Evolutionary conservation across 1,284 basidiomycete species (phyloP).

Genomic region (Malassezia vespertilionis): DNA sequence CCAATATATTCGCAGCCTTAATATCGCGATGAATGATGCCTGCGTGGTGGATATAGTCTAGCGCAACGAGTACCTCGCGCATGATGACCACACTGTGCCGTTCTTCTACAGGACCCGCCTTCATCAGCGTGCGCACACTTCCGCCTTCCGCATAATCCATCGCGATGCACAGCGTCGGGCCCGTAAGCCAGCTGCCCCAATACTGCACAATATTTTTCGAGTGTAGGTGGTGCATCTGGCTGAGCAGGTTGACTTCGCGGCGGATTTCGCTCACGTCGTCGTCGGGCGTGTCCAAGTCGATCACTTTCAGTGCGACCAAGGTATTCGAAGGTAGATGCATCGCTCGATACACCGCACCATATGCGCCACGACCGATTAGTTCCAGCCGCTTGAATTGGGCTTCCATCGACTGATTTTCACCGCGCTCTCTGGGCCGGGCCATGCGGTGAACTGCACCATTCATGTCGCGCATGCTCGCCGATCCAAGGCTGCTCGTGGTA

Average conservation of each 20-base stretch:
- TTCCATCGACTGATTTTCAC: constrained; percentile 18
- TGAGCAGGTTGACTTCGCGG: constrained; percentile 82
- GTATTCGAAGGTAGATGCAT: constrained; percentile 70
- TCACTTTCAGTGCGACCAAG: constrained; percentile 89
- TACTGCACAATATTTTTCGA: constrained; percentile 87
- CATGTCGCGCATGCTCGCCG: no score
- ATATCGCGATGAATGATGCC: constrained; percentile 56
- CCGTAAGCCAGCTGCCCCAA: constrained; percentile 87
- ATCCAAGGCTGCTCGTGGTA: background rate
- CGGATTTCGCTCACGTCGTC: constrained; percentile 95
- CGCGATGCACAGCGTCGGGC: constrained; percentile 91
- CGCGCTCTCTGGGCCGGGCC: no score
- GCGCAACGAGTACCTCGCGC: constrained; percentile 73
- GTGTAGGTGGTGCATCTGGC: constrained; percentile 65
- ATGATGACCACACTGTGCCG: constrained; percentile 76
- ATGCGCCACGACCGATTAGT: constrained; percentile 43
- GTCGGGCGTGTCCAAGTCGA: constrained; percentile 82
- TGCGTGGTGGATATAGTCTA: constrained; percentile 51
- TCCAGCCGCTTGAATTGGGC: constrained; percentile 33
- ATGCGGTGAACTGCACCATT: no score
- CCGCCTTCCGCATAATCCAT: constrained; percentile 98
- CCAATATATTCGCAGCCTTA: constrained; percentile 53
- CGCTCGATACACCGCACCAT: constrained; percentile 43
- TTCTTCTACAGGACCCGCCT: constrained; percentile 70
- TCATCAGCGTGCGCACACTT: constrained; percentile 74